Evolutionary conservation across 2,329 filamentous ascomycete genomes (phyloP).

Genomic region (Fusarium torulosum): DNA sequence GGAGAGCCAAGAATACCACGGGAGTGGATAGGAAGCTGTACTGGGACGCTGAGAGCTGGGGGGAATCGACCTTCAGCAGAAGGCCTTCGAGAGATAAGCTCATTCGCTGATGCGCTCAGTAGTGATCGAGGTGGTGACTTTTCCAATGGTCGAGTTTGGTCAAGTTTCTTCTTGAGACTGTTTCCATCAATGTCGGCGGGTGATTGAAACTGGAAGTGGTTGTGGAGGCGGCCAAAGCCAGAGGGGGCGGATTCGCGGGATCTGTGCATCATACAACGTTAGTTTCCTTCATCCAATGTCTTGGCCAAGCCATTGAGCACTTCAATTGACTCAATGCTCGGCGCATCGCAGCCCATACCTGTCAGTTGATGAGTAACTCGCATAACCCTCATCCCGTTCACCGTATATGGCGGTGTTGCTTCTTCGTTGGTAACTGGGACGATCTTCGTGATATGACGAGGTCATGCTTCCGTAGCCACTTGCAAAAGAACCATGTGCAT

Average conservation of each 20-base stretch:
- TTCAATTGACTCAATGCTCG: slow-evolving; percentile 5
- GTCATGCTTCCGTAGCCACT: slow-evolving; percentile 59
- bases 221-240: slow-evolving; percentile 65
- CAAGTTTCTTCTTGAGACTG: slow-evolving; percentile 68
- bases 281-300: slow-evolving; percentile 15
- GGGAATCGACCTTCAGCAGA: slow-evolving; percentile 57
- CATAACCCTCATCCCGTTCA: slow-evolving; percentile 59
- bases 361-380: slow-evolving; percentile 57
- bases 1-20: slow-evolving; percentile 60
- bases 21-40: slow-evolving; percentile 60
- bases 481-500: slow-evolving; percentile 49
- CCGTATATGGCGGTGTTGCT: slow-evolving; percentile 38
- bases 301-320: not conserved
- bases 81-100: slow-evolving; percentile 54
- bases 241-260: slow-evolving; percentile 58
- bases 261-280: slow-evolving; percentile 45
- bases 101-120: slow-evolving; percentile 58
- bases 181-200: slow-evolving; percentile 63
- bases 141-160: slow-evolving; percentile 60
- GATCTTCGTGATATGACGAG: slow-evolving; percentile 53
- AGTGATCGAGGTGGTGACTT: slow-evolving; percentile 61
- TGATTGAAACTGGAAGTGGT: slow-evolving; percentile 62
- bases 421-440: slow-evolving; percentile 51
- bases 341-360: slow-evolving; percentile 48
- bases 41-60: slow-evolving; percentile 57